A percentile compares a stretch with the other conserved stretches of the same genome.
These are phyloP conservation scores for Clarireedia sp. DNA, from an alignment of 2,329 filamentous ascomycete species.

Conservation along the genomic window DNA sequence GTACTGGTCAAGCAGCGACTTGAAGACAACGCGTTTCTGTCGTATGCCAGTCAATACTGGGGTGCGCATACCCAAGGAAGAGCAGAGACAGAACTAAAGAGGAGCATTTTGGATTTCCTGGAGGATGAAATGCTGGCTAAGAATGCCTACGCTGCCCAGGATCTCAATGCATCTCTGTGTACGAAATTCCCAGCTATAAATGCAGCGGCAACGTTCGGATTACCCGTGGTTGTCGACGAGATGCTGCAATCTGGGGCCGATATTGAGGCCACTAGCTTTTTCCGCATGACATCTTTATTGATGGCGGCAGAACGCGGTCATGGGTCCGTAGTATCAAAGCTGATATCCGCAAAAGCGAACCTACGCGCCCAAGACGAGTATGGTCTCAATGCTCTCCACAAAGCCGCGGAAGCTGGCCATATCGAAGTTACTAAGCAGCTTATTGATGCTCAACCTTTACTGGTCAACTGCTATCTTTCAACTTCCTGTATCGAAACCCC, in stretches of 20 bases:
- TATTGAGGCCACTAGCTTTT: neutral
- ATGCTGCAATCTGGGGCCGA: neutral
- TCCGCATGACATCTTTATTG: neutral
- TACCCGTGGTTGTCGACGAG: neutral
- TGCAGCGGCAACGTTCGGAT: neutral
- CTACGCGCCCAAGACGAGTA: neutral
- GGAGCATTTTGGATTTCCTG: neutral
- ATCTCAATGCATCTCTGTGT: neutral
- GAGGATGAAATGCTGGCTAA: neutral
- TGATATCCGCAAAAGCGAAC: neutral
- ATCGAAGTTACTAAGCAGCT: neutral
- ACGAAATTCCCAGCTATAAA: neutral
- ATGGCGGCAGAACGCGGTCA: neutral
- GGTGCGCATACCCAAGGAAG: conserved; percentile 23
- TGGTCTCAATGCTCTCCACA: neutral
- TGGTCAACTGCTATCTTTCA: neutral
- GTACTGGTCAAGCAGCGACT: conserved; percentile 9
- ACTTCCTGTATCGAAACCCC: neutral
- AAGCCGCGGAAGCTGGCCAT: neutral
- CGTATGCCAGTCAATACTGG: conserved; percentile 30
- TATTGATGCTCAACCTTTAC: neutral
- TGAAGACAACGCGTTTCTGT: conserved; percentile 20
- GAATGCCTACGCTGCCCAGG: neutral
- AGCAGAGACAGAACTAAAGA: neutral
- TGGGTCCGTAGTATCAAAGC: neutral